phyloP scores from a whole-genome alignment of 768 basidiomycete genomes.

The Kwoniella sp. region DNA sequence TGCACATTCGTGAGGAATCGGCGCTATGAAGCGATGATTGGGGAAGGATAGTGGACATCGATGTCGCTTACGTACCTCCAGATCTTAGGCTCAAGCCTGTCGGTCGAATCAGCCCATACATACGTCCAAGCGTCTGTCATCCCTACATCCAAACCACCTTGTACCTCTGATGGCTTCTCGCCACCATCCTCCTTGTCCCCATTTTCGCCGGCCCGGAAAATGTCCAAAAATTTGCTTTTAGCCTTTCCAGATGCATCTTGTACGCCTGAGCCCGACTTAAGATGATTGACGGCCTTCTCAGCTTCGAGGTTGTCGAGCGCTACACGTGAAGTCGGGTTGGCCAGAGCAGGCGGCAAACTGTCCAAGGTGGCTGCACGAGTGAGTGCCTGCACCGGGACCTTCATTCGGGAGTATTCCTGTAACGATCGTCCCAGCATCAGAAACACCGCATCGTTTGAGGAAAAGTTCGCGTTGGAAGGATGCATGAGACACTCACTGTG shows the following conservation, averaged over 20 bases:
- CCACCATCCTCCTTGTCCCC: slow-evolving; percentile 11
- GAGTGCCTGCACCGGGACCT: slow-evolving; percentile 65
- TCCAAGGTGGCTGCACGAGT: slow-evolving; percentile 45
- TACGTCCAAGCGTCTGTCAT: slow-evolving; percentile 67
- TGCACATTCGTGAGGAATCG: not conserved
- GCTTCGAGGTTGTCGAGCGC: slow-evolving; percentile 56
- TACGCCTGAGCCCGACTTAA: not conserved
- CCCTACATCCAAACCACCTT: slow-evolving; percentile 22
- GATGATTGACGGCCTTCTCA: slow-evolving; percentile 32
- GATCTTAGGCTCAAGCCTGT: slow-evolving; percentile 62
- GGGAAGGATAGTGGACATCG: not conserved
- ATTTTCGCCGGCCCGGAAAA: not conserved
- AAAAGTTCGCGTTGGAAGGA: not conserved
- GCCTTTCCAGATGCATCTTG: slow-evolving; percentile 4
- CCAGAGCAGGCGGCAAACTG: slow-evolving; percentile 17
- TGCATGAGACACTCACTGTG: slow-evolving; percentile 59
- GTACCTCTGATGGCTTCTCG: slow-evolving; percentile 44
- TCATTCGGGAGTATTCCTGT: slow-evolving; percentile 72
- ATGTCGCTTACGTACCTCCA: slow-evolving; percentile 62
- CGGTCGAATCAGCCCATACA: slow-evolving; percentile 62
- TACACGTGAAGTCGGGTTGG: slow-evolving; percentile 42
- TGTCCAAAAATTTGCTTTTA: slow-evolving; percentile 2
- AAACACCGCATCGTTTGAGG: not conserved
- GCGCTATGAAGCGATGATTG: not conserved
- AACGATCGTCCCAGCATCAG: not conserved